Base-by-base conservation (phyloP, 2,329 filamentous ascomycete genomes). In the Orbilia quercus region DNA sequence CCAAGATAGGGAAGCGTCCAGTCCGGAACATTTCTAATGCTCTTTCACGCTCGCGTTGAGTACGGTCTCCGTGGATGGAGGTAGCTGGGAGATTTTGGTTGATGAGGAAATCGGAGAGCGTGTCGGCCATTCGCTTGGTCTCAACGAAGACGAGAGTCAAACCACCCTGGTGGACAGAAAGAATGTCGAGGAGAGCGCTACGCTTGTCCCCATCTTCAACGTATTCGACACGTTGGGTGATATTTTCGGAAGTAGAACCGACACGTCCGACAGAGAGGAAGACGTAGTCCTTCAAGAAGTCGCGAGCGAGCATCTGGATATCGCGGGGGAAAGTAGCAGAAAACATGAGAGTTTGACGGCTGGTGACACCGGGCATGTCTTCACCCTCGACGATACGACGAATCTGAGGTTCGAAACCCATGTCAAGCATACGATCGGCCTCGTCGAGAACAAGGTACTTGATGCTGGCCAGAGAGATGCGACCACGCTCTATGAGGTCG, bases 371-470 rank as follows among this genome's bases (percentile, higher is more conserved):
- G 67, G 95, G 95, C 95, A 99, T 99, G 79, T 99, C 95, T 84
- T 98, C 95, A 74, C 92, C 92, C 83, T 98, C 94, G 48, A 99
- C 95, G 79, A 99, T 98, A 79, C 94, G 91, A 80, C 95, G 93
- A 81, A 99, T 99, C 84, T 99, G 95, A 79, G 95, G 95, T 86
- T 99, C 95, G 86, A 99, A 99, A 95, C 95, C 95, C 95, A 99
- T 99, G 87, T 99, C 95, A 86, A 99, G 87, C 95, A 99, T 99
- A 82, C 95, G 95, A 85, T 99, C 95, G 82, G 95, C 95, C 88
- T 99, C 95, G 79, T 99, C 95, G 63, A 99, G 91, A 79, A 99
- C 92, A 75, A 99, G 88, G 82, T 99, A 99, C 86, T 97, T 98
- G 87, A 99, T 99, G 87, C 96, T 97, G 82, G 89, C 88, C 64